These are phyloP conservation scores for Eucalyptus sp. DNA, from an alignment of 345 rosid genomes.

Conservation along the genomic window DNA sequence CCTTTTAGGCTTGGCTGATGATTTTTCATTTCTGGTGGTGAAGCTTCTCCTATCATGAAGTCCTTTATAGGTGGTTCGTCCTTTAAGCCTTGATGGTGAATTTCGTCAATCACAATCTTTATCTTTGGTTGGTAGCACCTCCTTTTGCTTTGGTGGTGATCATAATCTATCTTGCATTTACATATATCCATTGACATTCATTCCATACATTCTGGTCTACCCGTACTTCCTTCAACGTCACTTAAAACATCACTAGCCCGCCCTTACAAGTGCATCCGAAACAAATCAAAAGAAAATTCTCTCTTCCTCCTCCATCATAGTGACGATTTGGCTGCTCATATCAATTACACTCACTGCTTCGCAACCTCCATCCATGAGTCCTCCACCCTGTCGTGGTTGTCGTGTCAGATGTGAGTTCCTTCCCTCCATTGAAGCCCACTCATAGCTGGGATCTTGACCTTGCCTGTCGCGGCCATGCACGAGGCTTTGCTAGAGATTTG, in stretches of 20 bases:
- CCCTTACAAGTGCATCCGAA: background rate
- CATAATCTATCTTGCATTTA: background rate
- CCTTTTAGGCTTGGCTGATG: background rate
- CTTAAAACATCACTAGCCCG: background rate
- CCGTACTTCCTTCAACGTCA: background rate
- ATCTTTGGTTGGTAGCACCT: fast-evolving
- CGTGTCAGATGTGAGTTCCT: background rate
- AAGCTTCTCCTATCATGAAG: background rate
- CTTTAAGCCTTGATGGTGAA: background rate
- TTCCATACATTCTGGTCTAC: background rate
- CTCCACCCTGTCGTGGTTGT: background rate
- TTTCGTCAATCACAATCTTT: background rate
- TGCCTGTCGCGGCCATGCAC: background rate
- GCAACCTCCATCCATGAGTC: background rate
- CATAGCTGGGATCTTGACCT: background rate
- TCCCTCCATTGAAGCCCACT: background rate
- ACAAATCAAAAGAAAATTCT: background rate
- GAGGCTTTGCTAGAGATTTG: background rate
- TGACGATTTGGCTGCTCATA: background rate
- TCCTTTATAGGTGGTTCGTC: background rate
- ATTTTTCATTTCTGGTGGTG: background rate
- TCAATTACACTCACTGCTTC: background rate
- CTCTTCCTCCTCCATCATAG: background rate
- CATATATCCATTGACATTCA: background rate
- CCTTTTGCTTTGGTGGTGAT: background rate